These are phyloP conservation scores for Stephania japonica DNA, from an alignment of 164 flowering plant genomes.

Conservation along the genomic window DNA sequence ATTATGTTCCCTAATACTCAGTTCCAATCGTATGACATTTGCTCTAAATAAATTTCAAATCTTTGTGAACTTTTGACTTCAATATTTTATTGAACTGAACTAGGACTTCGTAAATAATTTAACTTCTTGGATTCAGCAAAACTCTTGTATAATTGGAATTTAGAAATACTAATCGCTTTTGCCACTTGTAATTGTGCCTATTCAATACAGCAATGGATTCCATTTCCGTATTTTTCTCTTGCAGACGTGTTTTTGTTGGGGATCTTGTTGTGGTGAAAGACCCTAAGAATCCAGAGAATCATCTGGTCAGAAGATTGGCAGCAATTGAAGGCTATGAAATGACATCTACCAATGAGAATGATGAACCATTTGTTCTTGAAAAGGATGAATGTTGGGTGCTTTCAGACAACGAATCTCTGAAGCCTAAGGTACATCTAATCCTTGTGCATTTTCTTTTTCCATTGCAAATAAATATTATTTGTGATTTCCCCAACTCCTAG, in stretches of 20 bases:
- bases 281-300: constrained; percentile 52
- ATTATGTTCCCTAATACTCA: not conserved
- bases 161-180: not conserved
- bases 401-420: constrained; percentile 75
- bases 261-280: constrained; percentile 87
- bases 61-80: not conserved
- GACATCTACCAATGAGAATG: constrained; percentile 80
- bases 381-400: constrained; percentile 87
- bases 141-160: not conserved
- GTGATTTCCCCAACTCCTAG: no score
- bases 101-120: not conserved
- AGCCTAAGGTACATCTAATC: constrained; percentile 62
- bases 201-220: not conserved
- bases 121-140: not conserved
- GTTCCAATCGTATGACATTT: not conserved
- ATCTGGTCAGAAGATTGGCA: constrained; percentile 85
- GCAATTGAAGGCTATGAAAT: constrained; percentile 89
- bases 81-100: not conserved
- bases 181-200: constrained; percentile 4
- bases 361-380: constrained; percentile 80
- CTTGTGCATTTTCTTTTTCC: constrained; percentile 1
- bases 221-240: constrained; percentile 10
- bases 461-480: not conserved
- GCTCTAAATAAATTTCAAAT: not conserved
- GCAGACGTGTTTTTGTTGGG: constrained; percentile 78